These are phyloP conservation scores for Starmera quercuum DNA, from an alignment of 805 yeast genomes.

Conservation along the genomic window DNA sequence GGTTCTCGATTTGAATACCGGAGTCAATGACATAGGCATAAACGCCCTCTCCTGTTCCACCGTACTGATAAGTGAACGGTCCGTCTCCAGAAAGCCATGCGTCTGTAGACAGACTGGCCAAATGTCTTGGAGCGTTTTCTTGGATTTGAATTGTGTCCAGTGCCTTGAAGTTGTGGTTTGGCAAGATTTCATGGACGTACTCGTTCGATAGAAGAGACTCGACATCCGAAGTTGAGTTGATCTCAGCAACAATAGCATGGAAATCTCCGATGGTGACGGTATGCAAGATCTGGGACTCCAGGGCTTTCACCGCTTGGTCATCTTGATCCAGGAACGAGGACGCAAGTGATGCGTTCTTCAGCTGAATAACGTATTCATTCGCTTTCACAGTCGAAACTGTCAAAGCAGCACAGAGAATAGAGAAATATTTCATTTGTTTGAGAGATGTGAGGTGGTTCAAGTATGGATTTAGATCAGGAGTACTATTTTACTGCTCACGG, in stretches of 20 bases:
- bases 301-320: background rate
- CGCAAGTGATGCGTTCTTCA: background rate
- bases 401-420: conserved; percentile 20
- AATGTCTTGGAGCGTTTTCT: conserved; percentile 49
- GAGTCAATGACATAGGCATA: conserved; percentile 78
- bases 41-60: conserved; percentile 49
- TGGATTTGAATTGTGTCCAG: conserved; percentile 25
- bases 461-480: no score
- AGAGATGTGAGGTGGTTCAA: background rate
- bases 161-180: conserved; percentile 52
- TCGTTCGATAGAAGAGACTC: conserved; percentile 45
- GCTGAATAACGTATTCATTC: conserved; percentile 3
- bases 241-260: conserved; percentile 54
- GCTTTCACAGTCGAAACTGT: conserved; percentile 6
- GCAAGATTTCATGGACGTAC: conserved; percentile 54
- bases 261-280: conserved; percentile 22
- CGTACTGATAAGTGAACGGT: conserved; percentile 37
- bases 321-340: background rate
- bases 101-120: conserved; percentile 50
- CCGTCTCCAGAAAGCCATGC: conserved; percentile 8
- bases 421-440: background rate
- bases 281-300: background rate
- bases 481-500: no score
- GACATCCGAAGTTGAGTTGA: conserved; percentile 35
- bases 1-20: conserved; percentile 55